Conservation (phyloP, 345 rosid species). For the Heritiera fomes region DNA sequence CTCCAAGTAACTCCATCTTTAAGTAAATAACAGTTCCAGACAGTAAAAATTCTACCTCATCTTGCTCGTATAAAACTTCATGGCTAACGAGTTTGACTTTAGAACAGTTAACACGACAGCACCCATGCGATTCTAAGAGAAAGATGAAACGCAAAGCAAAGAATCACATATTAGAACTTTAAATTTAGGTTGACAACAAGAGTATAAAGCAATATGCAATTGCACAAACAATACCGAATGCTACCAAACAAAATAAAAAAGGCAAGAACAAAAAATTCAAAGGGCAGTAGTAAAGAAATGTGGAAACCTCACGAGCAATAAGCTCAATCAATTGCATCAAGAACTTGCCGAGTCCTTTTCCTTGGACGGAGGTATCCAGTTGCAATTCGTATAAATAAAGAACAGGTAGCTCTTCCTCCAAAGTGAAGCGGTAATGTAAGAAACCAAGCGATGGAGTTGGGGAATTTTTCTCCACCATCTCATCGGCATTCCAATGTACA, state of each 20-base stretch:
- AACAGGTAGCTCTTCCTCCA: slow-evolving; percentile 84
- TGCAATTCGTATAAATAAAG: slow-evolving; percentile 88
- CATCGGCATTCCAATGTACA: slow-evolving; percentile 35
- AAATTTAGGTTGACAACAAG: not conserved
- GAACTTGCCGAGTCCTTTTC: slow-evolving; percentile 79
- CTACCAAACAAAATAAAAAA: not conserved
- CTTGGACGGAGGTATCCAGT: slow-evolving; percentile 65
- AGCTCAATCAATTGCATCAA: slow-evolving; percentile 84
- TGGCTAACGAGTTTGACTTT: slow-evolving; percentile 69
- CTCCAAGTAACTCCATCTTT: not conserved
- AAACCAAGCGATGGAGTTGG: slow-evolving; percentile 57
- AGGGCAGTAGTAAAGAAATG: not conserved
- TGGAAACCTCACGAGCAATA: slow-evolving; percentile 72
- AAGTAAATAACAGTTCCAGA: not conserved
- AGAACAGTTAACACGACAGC: slow-evolving; percentile 85
- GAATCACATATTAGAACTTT: slow-evolving; percentile 15
- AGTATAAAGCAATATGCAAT: not conserved
- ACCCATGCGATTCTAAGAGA: slow-evolving; percentile 61
- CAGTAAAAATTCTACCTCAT: slow-evolving; percentile 54
- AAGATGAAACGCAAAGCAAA: slow-evolving; percentile 17
- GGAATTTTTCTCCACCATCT: slow-evolving; percentile 18
- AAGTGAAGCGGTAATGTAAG: slow-evolving; percentile 70
- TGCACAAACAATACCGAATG: not conserved
- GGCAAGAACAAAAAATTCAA: not conserved
- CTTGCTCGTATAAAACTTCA: slow-evolving; percentile 76